phyloP scores from a whole-genome alignment of 2,329 filamentous ascomycete genomes.

The Alternaria triticina region DNA sequence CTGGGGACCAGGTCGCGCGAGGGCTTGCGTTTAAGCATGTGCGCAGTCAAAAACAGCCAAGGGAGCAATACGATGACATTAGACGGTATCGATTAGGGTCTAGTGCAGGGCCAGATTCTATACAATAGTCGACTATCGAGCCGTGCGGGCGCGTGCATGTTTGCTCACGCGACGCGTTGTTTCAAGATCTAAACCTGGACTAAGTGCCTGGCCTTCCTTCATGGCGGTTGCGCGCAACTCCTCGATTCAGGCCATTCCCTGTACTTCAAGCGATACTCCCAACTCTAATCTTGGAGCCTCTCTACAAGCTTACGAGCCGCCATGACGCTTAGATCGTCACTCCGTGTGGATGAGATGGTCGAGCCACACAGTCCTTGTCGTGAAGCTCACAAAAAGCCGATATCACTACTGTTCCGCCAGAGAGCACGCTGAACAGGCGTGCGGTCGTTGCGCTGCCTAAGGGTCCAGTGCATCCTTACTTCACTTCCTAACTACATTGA shows the following conservation, averaged over 20 bases:
- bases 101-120: conserved; percentile 5
- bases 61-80: background rate
- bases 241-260: background rate
- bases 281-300: background rate
- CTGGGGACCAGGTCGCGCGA: conserved; percentile 15
- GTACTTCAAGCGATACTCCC: background rate
- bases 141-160: conserved; percentile 13
- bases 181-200: conserved; percentile 7
- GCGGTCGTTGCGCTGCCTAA: background rate
- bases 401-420: background rate
- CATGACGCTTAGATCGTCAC: background rate
- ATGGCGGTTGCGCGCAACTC: background rate
- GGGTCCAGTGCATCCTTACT: background rate
- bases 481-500: conserved; percentile 72
- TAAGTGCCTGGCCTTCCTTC: background rate
- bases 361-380: background rate
- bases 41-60: conserved; percentile 3
- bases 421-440: background rate
- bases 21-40: conserved; percentile 36
- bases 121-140: background rate
- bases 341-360: background rate
- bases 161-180: conserved; percentile 21
- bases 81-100: background rate
- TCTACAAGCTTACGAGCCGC: background rate
- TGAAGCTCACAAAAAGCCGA: background rate